Evolutionary conservation across 129 eudicot species (phyloP), one percentile per base, ranked within the genome.

Genomic region (Apium graveolens): DNA sequence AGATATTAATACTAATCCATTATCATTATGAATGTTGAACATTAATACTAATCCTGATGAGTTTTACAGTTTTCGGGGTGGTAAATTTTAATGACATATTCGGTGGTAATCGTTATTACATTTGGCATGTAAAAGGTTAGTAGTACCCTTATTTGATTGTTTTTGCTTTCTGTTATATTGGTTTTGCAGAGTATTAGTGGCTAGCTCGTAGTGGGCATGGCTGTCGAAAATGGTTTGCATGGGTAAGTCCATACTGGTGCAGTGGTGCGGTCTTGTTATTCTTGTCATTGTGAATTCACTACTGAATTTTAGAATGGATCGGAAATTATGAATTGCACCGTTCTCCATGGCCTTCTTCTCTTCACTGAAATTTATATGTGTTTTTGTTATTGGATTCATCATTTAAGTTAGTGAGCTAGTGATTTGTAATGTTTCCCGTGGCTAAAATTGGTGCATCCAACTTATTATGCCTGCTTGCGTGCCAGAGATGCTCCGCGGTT

Each of bases 401-500:
- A 51, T 51, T 9, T 3, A 16, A 48, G 55, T 51, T 53, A 53
- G 2, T 53, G 27, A 21, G 18, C 27, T 7, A 53, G 62, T 53
- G 62, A 53, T 7, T 6, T 20, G 62, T 35, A 4, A 35, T 35
- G 4, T 35, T 35, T 35, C 4, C 21, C 5, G 62, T 7, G 20
- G 26, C 21, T 53, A 27, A 24, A 0, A 20, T 21, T 53, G 62
- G 5, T 53, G 27, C 21, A 20, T 6, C 62, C 62, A 53, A 53
- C 62, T 53, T 53, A 53, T 5, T 21, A 53, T 53, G 11, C 21
- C 27, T 32, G 39, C 79, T 74, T 31, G 32, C 69, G 37, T 79
- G 74, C 31, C 86, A 90, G 98, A 78, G 98, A 93, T 69, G 81
- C 90, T 77, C 92, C 96, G 12, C 93, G 89, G 32, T 81, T 93